Percentiles rank a stretch among this genome's conserved stretches.
These are phyloP conservation scores for Cryphonectria parasitica DNA, from an alignment of 2,329 filamentous ascomycete species.

Conservation along the genomic window DNA sequence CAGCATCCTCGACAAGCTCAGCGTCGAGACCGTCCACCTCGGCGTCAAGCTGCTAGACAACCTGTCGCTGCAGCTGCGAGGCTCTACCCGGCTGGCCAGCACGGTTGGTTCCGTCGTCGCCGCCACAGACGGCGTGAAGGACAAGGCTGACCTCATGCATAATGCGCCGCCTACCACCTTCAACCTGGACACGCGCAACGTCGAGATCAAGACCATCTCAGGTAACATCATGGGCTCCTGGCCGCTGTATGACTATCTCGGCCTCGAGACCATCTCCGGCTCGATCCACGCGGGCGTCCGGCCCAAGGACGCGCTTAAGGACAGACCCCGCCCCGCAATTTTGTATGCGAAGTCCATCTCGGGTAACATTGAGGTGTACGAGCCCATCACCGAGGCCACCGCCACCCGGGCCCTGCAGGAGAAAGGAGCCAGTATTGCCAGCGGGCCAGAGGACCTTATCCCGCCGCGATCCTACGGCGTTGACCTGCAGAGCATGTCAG, in stretches of 20 bases:
- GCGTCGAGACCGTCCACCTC: slow-evolving; percentile 44
- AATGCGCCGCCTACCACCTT: slow-evolving; percentile 42
- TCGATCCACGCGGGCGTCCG: slow-evolving; percentile 45
- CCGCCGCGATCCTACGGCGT: slow-evolving; percentile 54
- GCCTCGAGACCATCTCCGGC: slow-evolving; percentile 50
- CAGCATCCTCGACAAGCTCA: slow-evolving; percentile 43
- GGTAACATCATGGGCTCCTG: slow-evolving; percentile 53
- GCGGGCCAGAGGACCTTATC: slow-evolving; percentile 33
- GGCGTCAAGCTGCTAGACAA: slow-evolving; percentile 46
- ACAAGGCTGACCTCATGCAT: slow-evolving; percentile 33
- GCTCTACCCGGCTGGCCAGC: slow-evolving; percentile 40
- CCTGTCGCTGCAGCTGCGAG: slow-evolving; percentile 41
- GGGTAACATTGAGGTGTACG: slow-evolving; percentile 46
- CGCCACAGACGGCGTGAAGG: slow-evolving; percentile 37
- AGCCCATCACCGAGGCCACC: slow-evolving; percentile 42
- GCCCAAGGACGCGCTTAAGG: slow-evolving; percentile 44
- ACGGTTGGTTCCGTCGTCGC: slow-evolving; percentile 45
- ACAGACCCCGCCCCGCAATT: slow-evolving; percentile 43
- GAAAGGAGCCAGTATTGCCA: neutral
- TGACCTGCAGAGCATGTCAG: slow-evolving; percentile 49
- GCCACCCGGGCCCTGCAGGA: slow-evolving; percentile 21
- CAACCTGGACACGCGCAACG: slow-evolving; percentile 46
- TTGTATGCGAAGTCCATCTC: slow-evolving; percentile 49
- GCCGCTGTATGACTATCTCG: slow-evolving; percentile 54
- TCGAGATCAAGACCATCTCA: slow-evolving; percentile 47